Conservation (phyloP, 2,329 filamentous ascomycete genomes). For the Ophiostoma populinum region DNA sequence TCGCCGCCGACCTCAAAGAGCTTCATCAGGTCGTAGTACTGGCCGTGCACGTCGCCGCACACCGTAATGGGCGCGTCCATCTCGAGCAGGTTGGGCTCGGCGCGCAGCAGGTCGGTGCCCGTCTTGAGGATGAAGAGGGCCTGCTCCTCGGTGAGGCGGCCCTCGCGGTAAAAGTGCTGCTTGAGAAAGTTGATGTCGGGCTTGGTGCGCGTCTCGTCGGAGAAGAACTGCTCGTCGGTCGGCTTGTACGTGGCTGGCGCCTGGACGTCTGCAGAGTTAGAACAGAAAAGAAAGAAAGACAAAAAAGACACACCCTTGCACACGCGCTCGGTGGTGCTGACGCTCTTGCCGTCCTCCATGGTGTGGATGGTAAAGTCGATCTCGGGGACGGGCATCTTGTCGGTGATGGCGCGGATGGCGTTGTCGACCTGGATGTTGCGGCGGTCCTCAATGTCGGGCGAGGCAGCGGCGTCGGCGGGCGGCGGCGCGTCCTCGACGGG, state of each 20-base stretch:
- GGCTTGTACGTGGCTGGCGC: slow-evolving; percentile 87
- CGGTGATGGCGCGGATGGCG: slow-evolving; percentile 76
- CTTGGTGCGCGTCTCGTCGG: slow-evolving; percentile 69
- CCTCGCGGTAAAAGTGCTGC: slow-evolving; percentile 96
- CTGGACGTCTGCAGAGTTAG: slow-evolving; percentile 72
- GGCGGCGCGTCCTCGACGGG: slow-evolving; percentile 18
- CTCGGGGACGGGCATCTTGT: slow-evolving; percentile 91
- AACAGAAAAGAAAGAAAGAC: no score
- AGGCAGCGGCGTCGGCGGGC: slow-evolving; percentile 8
- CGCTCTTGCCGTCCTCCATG: slow-evolving; percentile 93
- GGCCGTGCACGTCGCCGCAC: slow-evolving; percentile 93
- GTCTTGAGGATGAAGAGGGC: slow-evolving; percentile 86
- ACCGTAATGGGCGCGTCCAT: slow-evolving; percentile 99
- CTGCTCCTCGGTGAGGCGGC: slow-evolving; percentile 90
- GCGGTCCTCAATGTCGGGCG: slow-evolving; percentile 20
- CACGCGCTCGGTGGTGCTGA: slow-evolving; percentile 88
- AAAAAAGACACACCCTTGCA: slow-evolving; percentile 77
- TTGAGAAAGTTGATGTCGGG: slow-evolving; percentile 90
- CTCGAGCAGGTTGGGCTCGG: slow-evolving; percentile 89
- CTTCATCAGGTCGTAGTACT: slow-evolving; percentile 99
- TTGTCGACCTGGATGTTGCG: slow-evolving; percentile 59
- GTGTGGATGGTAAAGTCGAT: slow-evolving; percentile 98
- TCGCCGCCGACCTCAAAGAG: slow-evolving; percentile 96
- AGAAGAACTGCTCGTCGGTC: slow-evolving; percentile 87
- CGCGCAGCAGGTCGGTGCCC: slow-evolving; percentile 71